Evolutionary conservation across 768 basidiomycete species (phyloP).

Genomic region (Lactarius akahatsu): DNA sequence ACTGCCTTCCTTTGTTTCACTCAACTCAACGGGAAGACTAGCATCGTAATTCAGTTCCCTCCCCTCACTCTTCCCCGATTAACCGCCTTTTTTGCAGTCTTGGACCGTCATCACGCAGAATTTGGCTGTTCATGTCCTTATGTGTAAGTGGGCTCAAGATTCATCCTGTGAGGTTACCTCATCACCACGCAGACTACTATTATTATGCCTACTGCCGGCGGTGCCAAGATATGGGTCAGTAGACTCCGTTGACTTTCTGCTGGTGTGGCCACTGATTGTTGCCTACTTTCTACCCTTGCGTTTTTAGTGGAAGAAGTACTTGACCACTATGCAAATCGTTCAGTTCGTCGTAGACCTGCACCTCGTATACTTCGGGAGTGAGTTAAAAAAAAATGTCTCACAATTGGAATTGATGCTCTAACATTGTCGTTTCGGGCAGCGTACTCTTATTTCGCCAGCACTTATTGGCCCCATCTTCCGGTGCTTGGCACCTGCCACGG

Average conservation of each 20-base stretch:
- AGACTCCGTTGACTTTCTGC: neutral
- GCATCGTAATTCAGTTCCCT: constrained; percentile 54
- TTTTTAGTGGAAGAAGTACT: constrained; percentile 94
- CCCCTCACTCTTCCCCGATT: neutral
- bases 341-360: constrained; percentile 94
- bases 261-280: neutral
- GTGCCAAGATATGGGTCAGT: constrained; percentile 91
- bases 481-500: constrained; percentile 81
- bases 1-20: constrained; percentile 93
- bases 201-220: constrained; percentile 98
- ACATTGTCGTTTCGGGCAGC: constrained; percentile 38
- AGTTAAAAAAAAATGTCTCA: constrained; percentile 42
- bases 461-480: constrained; percentile 61
- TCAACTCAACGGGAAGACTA: constrained; percentile 92
- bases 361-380: constrained; percentile 93
- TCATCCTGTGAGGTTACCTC: neutral
- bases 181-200: constrained; percentile 77
- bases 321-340: constrained; percentile 93
- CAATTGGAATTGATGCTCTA: neutral
- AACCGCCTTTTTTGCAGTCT: constrained; percentile 53
- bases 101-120: constrained; percentile 95
- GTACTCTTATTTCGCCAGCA: constrained; percentile 77
- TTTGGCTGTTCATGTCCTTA: constrained; percentile 90
- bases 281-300: neutral
- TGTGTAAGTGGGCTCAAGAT: constrained; percentile 67